phyloP scores from a whole-genome alignment of 305 asterid genomes.

The Salvia sclarea region DNA sequence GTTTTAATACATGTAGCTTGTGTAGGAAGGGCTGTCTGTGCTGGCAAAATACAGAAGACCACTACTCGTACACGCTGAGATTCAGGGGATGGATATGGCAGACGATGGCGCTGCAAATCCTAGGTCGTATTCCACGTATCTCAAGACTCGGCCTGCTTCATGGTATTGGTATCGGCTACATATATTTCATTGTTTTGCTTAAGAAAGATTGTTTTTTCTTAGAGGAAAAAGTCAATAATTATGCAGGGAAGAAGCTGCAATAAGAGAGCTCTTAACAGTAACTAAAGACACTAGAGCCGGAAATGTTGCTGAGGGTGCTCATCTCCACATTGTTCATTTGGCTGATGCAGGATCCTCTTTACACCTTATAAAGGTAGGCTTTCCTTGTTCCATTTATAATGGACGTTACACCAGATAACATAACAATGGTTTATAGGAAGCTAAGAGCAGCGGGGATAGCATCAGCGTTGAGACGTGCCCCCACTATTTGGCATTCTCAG shows the following conservation, averaged over 20 bases:
- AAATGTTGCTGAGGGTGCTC: slow-evolving; percentile 90
- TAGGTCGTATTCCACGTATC: slow-evolving; percentile 80
- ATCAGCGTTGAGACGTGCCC: slow-evolving; percentile 95
- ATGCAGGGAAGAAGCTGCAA: slow-evolving; percentile 90
- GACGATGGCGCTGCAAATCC: slow-evolving; percentile 45
- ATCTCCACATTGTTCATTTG: slow-evolving; percentile 92
- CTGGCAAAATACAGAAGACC: slow-evolving; percentile 86
- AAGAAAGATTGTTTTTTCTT: no score
- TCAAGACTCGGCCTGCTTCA: slow-evolving; percentile 85
- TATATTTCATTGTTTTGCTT: no score
- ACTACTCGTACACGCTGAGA: slow-evolving; percentile 89
- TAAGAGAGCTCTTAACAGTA: slow-evolving; percentile 67
- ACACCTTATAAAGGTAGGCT: slow-evolving; percentile 74
- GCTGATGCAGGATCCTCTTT: slow-evolving; percentile 83
- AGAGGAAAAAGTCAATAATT: no score
- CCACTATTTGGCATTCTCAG: slow-evolving; percentile 94
- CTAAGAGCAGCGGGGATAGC: slow-evolving; percentile 82
- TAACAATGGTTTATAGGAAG: slow-evolving; percentile 75
- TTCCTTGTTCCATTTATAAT: no score
- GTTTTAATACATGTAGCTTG: slow-evolving; percentile 24
- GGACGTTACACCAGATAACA: no score
- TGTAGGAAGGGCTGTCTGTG: slow-evolving; percentile 73
- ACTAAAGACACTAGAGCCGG: slow-evolving; percentile 68
- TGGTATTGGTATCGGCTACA: no score
- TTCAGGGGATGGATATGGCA: slow-evolving; percentile 37